Base-by-base conservation (phyloP, 78 protist species). In the Speleostelium caveatum region DNA sequence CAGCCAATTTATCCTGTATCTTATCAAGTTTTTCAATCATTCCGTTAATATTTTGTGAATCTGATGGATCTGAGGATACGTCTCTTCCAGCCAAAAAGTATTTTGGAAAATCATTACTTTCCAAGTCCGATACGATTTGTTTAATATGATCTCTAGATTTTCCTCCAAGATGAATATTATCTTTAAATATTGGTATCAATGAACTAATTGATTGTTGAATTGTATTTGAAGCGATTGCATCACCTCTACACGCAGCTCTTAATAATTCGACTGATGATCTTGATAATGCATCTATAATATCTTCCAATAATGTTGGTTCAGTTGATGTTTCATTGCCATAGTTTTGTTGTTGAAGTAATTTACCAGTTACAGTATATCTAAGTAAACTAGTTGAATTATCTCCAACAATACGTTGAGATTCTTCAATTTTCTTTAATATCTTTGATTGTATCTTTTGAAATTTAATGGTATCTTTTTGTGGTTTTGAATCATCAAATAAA, bases 171-270 rank as follows among this genome's bases (percentile, higher is more conserved):
- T n/a, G n/a, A 4, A 69, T 2, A 2, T 22, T 69, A 28, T 38
- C 75, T 33, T 42, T 42, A 26, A 69, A 69, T 21, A 69, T 42
- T 42, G 60, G 60, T 69, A 42, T 28, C 36, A 69, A 17, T 69
- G 36, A 33, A 16, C 14, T 10, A 69, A 69, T 42, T 42, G 75
- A 69, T 22, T 69, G 36, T 51, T 36, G 32, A 21, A 72, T 72
- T 17, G 63, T 72, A 14, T 72, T 45, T 32, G 28, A 22, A 36
- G 78, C 78, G 14, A 51, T 32, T n/a, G 59, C 35, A 53, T 79
- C 89, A 39, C 67, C 76, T 56, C 62, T 79, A 68, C 62, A 67
- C 38, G 60, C 32, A 19, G 89, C 66, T n/a, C 66, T 62, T 59
- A 79, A 67, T 39, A 66, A 49, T 26, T 79, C 89, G 33, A 72